Base-by-base conservation (phyloP, 495 filamentous ascomycete genomes). In the Elaphomyces granulatus region DNA sequence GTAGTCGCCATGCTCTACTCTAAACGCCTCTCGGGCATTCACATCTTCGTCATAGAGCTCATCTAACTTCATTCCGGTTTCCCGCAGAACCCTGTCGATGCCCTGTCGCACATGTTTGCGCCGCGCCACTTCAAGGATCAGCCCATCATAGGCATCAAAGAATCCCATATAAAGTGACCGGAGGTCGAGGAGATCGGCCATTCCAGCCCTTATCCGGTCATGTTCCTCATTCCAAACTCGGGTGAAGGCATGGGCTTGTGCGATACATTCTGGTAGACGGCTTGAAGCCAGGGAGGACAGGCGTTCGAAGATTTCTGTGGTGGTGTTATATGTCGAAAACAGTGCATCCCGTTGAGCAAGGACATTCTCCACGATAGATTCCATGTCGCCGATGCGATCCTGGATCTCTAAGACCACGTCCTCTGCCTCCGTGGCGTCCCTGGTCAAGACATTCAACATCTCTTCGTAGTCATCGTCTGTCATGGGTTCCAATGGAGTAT, bases 321-420 rank as follows among this genome's bases (percentile, higher is more conserved):
- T 67, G 10, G 55, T 58, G 15, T 63, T 61, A n/a, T 78, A 69
- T 20, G 66, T 60, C 2, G 72, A 60, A 1, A 74, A 59, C 0
- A 67, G 46, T 14, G 44, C 43, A 44, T 64, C 58, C 37, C 78
- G 71, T 31, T 75, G 68, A 3, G 67, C 53, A 6, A 83, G 62
- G 0, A 70, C 57, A 3, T 64, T 67, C 36, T 78, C 80, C 34
- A 62, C 45, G 3, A 59, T 53, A 0, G 54, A 58, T 55, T 94
- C 87, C 75, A 95, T 88, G 21, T 81, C 74, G 6, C 68, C 66
- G 15, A 83, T 74, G 32, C 74, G 75, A 41, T 84, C 78, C 42
- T 80, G 72, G 36, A 98, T 77, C 47, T 98, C 90, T 39, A 67
- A 59, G 2, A 94, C 79, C 10, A 95, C 90, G 47, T 92, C 90